Percentiles rank a stretch among this genome's conserved stretches.
Conservation (phyloP, 2,329 filamentous ascomycete genomes). For the Hypoxylon sp. region DNA sequence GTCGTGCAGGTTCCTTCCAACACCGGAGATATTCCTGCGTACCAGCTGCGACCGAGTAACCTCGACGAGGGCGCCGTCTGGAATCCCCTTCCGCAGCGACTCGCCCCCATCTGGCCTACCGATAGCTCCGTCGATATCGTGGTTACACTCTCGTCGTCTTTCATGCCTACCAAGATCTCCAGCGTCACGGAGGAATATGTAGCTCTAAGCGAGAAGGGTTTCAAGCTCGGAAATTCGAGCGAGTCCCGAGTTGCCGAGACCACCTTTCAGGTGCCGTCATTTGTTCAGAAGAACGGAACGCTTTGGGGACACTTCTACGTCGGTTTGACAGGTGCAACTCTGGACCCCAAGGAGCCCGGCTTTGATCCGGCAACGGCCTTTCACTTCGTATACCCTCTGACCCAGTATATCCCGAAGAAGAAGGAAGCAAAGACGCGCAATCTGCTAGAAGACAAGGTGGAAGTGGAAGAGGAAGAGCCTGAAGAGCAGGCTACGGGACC, state of each 20-base stretch:
- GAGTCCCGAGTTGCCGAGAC: constrained; percentile 82
- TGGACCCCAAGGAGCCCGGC: constrained; percentile 76
- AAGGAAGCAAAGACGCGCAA: constrained; percentile 88
- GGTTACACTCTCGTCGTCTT: constrained; percentile 82
- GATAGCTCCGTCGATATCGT: constrained; percentile 82
- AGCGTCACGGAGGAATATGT: constrained; percentile 71
- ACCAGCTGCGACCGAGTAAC: constrained; percentile 67
- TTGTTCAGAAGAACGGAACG: constrained; percentile 90
- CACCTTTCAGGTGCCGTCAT: constrained; percentile 76
- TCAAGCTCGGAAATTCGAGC: constrained; percentile 78
- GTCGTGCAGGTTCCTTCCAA: constrained; percentile 62
- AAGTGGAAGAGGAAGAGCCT: constrained; percentile 58
- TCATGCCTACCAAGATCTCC: constrained; percentile 72
- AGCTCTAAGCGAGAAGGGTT: constrained; percentile 81
- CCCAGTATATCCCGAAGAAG: constrained; percentile 90
- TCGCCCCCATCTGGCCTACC: constrained; percentile 88
- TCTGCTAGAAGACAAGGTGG: constrained; percentile 68
- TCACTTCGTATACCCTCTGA: constrained; percentile 84
- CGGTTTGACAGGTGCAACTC: constrained; percentile 73
- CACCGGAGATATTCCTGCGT: constrained; percentile 67
- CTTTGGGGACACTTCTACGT: constrained; percentile 96
- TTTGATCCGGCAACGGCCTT: constrained; percentile 82
- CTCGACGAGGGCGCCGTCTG: constrained; percentile 69
- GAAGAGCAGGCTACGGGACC: constrained; percentile 67
- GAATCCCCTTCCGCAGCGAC: constrained; percentile 70